Evolutionary conservation across 2,329 filamentous ascomycete genomes (phyloP), one percentile per base, ranked within the genome.

Genomic region (Lachnellula arida): DNA sequence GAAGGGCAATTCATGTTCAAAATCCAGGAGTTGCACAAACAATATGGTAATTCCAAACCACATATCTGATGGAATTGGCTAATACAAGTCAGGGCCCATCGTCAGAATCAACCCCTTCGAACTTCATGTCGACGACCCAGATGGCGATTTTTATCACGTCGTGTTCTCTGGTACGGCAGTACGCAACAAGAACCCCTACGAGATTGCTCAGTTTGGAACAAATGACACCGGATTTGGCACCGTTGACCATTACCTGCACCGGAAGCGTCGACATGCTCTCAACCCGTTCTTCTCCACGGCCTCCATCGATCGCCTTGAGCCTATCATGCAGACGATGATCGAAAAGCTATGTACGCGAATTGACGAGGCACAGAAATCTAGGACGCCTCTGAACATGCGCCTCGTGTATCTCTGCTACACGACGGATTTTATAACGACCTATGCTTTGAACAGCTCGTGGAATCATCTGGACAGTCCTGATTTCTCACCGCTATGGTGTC

Each of bases 381-480:
- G 51, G 12, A 43, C 54, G 32, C 52, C 51, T n/a, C 46, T 63
- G 46, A 35, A 48, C 8, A 61, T 66, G 55, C 50, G 54, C 11
- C 19, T 55, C 19, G 54, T 57, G 7, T 63, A 60, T 46, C 54
- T 54, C 42, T 64, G 56, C 49, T 53, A 59, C 14, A 56, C 60
- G 12, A 65, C 61, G 12, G 70, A 72, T 58, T 60, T 67, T 7
- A 64, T 71, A 35, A 68, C 64, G 17, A 55, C 65, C 32, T 70
- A 69, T 60, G 61, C 61, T 19, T 63, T 70, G 17, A 69, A 61
- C 35, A 44, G 57, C 9, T 59, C 49, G 39, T 60, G 60, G 57
- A 58, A 65, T 46, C 53, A 58, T 49, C 54, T 67, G 8, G 62
- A 66, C 23, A 55, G 46, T 37, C 51, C 54, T 14, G 60, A 66